Evolutionary conservation across 495 filamentous ascomycete genomes (phyloP).

Genomic region (Jackrogersella multiformis): DNA sequence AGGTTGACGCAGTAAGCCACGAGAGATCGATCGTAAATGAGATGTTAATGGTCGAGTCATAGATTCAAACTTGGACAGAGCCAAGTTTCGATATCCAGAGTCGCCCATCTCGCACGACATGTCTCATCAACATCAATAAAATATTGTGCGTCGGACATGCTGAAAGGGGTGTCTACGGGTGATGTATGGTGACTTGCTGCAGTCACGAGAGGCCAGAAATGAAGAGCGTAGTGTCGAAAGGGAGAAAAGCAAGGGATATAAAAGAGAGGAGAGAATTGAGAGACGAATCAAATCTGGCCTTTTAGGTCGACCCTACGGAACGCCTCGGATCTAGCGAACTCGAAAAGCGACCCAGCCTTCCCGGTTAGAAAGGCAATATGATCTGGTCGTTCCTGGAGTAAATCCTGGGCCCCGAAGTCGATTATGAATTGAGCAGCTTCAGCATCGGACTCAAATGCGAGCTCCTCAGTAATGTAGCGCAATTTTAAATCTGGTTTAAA

Average conservation of each 20-base stretch:
- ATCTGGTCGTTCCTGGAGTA: slow-evolving; percentile 81
- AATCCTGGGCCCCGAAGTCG: slow-evolving; percentile 74
- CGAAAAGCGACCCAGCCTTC: slow-evolving; percentile 78
- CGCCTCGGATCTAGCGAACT: slow-evolving; percentile 72
- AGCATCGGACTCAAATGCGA: slow-evolving; percentile 92
- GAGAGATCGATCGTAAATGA: slow-evolving; percentile 26
- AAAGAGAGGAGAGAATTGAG: slow-evolving; percentile 24
- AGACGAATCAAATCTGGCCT: slow-evolving; percentile 80
- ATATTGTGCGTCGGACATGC: slow-evolving; percentile 11
- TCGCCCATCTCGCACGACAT: slow-evolving; percentile 19
- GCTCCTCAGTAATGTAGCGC: slow-evolving; percentile 92
- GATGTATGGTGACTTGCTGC: slow-evolving; percentile 13
- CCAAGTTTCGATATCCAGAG: slow-evolving; percentile 31
- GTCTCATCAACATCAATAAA: slow-evolving; percentile 21
- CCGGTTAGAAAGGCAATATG: slow-evolving; percentile 77
- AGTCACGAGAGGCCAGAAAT: slow-evolving; percentile 24
- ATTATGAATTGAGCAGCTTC: slow-evolving; percentile 89
- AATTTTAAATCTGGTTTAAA: slow-evolving; percentile 91
- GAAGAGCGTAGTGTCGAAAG: slow-evolving; percentile 19
- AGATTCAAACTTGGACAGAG: slow-evolving; percentile 26
- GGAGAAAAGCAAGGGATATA: slow-evolving; percentile 16
- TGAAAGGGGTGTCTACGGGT: slow-evolving; percentile 36
- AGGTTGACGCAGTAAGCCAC: slow-evolving; percentile 9
- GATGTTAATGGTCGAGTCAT: slow-evolving; percentile 27
- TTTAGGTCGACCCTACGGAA: slow-evolving; percentile 94